A percentile compares a stretch with the other conserved stretches of the same genome.
These are phyloP conservation scores for Talaromyces rugulosus DNA, from an alignment of 2,329 filamentous ascomycete species.

Conservation along the genomic window DNA sequence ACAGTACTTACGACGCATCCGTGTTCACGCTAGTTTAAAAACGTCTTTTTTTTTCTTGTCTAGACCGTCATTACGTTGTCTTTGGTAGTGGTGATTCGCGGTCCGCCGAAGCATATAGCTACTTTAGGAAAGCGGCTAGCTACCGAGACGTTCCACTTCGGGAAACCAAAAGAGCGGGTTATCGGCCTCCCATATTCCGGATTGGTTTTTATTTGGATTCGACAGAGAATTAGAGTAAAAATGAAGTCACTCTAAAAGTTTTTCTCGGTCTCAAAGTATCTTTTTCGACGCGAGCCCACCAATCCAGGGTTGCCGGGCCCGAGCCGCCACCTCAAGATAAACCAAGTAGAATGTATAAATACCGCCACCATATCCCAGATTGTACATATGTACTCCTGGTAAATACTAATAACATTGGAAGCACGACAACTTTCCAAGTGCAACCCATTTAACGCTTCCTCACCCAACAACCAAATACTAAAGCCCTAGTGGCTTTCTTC, in stretches of 20 bases:
- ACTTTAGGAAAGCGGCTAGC: slow-evolving; percentile 7
- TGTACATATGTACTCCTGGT: background rate
- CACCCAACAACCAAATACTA: background rate
- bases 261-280: background rate
- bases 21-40: background rate
- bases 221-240: background rate
- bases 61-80: background rate
- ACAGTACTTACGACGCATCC: background rate
- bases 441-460: background rate
- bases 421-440: background rate
- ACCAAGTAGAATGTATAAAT: background rate
- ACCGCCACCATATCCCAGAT: background rate
- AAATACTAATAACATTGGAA: background rate
- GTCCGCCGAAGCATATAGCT: slow-evolving; percentile 13
- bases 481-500: background rate
- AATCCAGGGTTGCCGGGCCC: background rate
- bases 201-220: background rate
- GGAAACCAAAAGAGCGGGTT: background rate
- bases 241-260: background rate
- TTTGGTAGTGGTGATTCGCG: background rate
- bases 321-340: background rate
- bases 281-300: background rate
- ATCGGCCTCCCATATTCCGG: background rate
- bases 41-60: background rate
- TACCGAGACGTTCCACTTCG: background rate